These are phyloP conservation scores for Neurospora sp. DNA, from an alignment of 2,329 filamentous ascomycete species.

Conservation along the genomic window DNA sequence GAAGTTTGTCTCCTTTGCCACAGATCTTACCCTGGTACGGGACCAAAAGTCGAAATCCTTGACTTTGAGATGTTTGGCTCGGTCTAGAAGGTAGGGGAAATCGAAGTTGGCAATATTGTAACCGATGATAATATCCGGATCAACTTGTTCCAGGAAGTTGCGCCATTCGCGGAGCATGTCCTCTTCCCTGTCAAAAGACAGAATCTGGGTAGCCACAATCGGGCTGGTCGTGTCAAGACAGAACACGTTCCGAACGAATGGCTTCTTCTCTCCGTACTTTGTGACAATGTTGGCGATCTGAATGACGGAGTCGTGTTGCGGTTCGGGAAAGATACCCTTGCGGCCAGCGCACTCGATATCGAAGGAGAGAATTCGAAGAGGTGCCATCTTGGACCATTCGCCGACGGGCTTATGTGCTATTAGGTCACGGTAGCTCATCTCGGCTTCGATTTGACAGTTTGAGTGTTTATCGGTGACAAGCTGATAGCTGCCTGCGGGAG, in stretches of 20 bases:
- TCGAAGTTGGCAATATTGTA: slow-evolving; percentile 99
- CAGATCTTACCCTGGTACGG: slow-evolving; percentile 58
- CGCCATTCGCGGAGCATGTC: slow-evolving; percentile 92
- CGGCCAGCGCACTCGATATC: slow-evolving; percentile 98
- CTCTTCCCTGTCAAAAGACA: slow-evolving; percentile 72
- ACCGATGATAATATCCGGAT: slow-evolving; percentile 95
- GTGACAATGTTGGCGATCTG: slow-evolving; percentile 97
- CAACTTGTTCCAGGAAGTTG: slow-evolving; percentile 78
- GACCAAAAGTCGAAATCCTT: slow-evolving; percentile 79
- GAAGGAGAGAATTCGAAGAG: slow-evolving; percentile 84
- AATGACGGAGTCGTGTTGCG: slow-evolving; percentile 86
- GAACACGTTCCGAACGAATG: slow-evolving; percentile 94
- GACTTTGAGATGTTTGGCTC: slow-evolving; percentile 77
- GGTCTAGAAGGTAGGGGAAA: slow-evolving; percentile 88
- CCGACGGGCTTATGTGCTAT: slow-evolving; percentile 82
- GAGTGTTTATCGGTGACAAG: slow-evolving; percentile 52
- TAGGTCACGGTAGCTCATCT: slow-evolving; percentile 71
- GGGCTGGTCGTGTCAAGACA: slow-evolving; percentile 84
- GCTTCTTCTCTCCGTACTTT: slow-evolving; percentile 86
- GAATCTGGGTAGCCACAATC: slow-evolving; percentile 89
- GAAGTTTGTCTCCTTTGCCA: slow-evolving; percentile 71
- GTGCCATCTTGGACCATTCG: slow-evolving; percentile 97
- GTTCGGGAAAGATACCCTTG: slow-evolving; percentile 94
- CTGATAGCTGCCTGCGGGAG: slow-evolving; percentile 33
- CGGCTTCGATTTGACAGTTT: slow-evolving; percentile 92